These are phyloP conservation scores for Caloboletus firmus DNA, from an alignment of 1,284 basidiomycete genomes.

Conservation along the genomic window DNA sequence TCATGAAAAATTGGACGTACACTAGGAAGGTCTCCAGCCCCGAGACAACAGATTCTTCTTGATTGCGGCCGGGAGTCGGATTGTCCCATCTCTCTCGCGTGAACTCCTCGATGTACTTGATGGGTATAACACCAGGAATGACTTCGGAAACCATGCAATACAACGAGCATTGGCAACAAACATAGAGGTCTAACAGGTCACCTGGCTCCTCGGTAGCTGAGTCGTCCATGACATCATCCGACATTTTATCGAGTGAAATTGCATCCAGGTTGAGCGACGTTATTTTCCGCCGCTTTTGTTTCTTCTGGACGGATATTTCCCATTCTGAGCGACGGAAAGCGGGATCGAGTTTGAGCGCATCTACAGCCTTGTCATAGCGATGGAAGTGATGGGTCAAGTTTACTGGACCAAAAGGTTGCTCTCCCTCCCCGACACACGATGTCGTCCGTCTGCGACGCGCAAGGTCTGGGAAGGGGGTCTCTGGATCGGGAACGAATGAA, in stretches of 20 bases:
- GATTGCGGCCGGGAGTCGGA: slow-evolving; percentile 42
- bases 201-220: slow-evolving; percentile 46
- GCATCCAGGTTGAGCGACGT: slow-evolving; percentile 36
- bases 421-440: slow-evolving; percentile 54
- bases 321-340: slow-evolving; percentile 61
- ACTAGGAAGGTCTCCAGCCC: slow-evolving; percentile 66
- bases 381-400: slow-evolving; percentile 81
- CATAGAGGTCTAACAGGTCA: slow-evolving; percentile 69
- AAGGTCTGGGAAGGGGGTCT: slow-evolving; percentile 55
- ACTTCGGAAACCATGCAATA: slow-evolving; percentile 67
- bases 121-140: slow-evolving; percentile 69
- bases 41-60: slow-evolving; percentile 51
- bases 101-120: slow-evolving; percentile 48
- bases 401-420: slow-evolving; percentile 44
- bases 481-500: slow-evolving; percentile 46
- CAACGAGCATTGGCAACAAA: slow-evolving; percentile 78
- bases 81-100: slow-evolving; percentile 41
- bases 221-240: slow-evolving; percentile 36
- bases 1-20: slow-evolving; percentile 38
- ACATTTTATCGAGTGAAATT: slow-evolving; percentile 33
- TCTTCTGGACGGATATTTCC: slow-evolving; percentile 49
- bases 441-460: slow-evolving; percentile 46
- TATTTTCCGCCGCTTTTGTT: slow-evolving; percentile 49
- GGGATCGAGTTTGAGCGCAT: slow-evolving; percentile 60
- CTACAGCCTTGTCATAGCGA: slow-evolving; percentile 64